phyloP scores from a whole-genome alignment of 495 filamentous ascomycete species.

The Xylaria grammica region DNA sequence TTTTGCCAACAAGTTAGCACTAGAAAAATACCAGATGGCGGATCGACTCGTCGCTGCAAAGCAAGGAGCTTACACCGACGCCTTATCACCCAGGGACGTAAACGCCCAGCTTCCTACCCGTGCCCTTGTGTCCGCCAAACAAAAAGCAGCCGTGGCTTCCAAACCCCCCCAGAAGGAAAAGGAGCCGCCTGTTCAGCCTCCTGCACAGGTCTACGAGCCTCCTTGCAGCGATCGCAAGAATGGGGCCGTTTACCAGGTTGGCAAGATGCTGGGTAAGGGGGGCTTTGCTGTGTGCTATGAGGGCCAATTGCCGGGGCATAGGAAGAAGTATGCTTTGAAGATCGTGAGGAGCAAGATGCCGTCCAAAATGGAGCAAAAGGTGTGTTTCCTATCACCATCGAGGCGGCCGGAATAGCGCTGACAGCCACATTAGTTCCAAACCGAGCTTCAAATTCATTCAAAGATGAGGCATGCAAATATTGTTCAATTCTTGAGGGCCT shows the following conservation, averaged over 20 bases:
- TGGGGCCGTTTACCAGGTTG: slow-evolving; percentile 80
- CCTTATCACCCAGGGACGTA: slow-evolving; percentile 72
- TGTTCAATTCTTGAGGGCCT: slow-evolving; percentile 92
- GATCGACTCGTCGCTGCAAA: slow-evolving; percentile 43
- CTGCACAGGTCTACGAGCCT: slow-evolving; percentile 77
- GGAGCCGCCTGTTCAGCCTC: slow-evolving; percentile 78
- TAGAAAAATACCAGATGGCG: slow-evolving; percentile 29
- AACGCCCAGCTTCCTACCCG: slow-evolving; percentile 60
- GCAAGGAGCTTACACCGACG: slow-evolving; percentile 62
- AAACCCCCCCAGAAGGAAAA: slow-evolving; percentile 62
- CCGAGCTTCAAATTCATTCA: slow-evolving; percentile 95
- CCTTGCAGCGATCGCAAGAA: slow-evolving; percentile 62
- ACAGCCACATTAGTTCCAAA: slow-evolving; percentile 76
- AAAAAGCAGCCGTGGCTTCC: slow-evolving; percentile 58
- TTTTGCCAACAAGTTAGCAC: slow-evolving; percentile 11
- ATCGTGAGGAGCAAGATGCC: slow-evolving; percentile 90
- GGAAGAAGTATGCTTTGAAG: slow-evolving; percentile 79
- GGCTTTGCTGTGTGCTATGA: slow-evolving; percentile 93
- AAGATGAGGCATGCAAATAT: slow-evolving; percentile 96
- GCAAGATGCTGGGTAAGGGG: slow-evolving; percentile 86
- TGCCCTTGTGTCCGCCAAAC: slow-evolving; percentile 55
- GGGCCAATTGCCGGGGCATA: slow-evolving; percentile 61
- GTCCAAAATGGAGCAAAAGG: slow-evolving; percentile 85
- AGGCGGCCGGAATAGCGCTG: slow-evolving; percentile 31
- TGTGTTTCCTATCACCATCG: slow-evolving; percentile 37